Evolutionary conservation across 176 grass and related monocot species (phyloP), one percentile per base, ranked within the genome.

Genomic region (Themeda triandra): DNA sequence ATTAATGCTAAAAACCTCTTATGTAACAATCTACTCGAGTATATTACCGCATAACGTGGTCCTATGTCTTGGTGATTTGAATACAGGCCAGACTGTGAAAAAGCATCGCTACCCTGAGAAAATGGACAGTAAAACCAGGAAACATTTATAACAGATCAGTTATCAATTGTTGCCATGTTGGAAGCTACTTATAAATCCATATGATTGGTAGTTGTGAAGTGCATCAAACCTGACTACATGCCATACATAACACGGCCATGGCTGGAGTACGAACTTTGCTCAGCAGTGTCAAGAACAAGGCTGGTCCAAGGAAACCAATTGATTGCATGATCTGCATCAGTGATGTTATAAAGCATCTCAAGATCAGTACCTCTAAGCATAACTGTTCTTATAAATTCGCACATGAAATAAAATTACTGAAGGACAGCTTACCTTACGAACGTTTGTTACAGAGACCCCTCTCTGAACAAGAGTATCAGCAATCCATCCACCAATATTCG

Each of bases 31-130:
- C 45, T 21, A 31, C 7, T 69, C 17, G 10, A 82, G 30, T 42
- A 63, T 75, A 78, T 82, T 98, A 98, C 93, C 54, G 96, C 89
- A 46, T 98, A 98, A 10, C 92, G 87, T 78, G 96, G 96, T n/a
- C 96, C 96, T 53, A 98, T 98, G 80, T 98, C 95, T 75, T 98
- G 95, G 40, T 98, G 92, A 80, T 98, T 98, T 4, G 95, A 98
- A 88, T 95, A 98, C 51, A 98, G 80, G 45, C 95, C 95, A 76
- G 95, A 98, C 71, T 98, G 96, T 29, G 96, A 98, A 75, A 98
- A 98, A 5, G 96, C 92, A 92, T 98, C 96, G 37, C 77, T 98
- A 21, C 96, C 92, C 96, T 95, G 60, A 63, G 8, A 30, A 53
- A 79, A 48, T 18, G 64, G 21, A 15, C 24, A 81, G 21, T 13